Evolutionary conservation across 208 protist species (phyloP), one percentile per base, ranked within the genome.

Genomic region (Plasmodiophora brassicae): DNA sequence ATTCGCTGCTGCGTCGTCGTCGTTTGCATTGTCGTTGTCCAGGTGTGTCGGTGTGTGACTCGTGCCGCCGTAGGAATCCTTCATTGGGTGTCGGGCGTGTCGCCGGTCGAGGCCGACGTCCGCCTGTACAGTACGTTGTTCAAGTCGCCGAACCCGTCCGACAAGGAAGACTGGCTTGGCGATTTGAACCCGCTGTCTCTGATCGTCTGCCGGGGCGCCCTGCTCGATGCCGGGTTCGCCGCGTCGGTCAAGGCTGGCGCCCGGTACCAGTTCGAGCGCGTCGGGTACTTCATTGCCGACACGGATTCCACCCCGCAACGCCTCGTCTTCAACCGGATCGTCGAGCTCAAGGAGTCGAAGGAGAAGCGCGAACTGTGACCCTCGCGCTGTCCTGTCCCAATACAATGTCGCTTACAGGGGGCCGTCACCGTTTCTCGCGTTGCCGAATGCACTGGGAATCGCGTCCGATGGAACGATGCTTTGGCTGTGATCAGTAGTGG

Each of bases 181-280:
- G 86, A 94, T 28, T 32, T 96, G 20, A 97, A 97, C 87, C 89
- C 92, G 32, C 86, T 96, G 28, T 95, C 93, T 0, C 57, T 90
- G 22, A 22, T 32, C 8, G 36, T 92, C 0, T 88, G 90, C 50
- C 0, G 22, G n/a, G 91, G 88, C 25, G 94, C 91, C 22, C 71
- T 90, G 36, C 72, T 87, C 20, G 92, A 95, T 78, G 25, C 41
- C 25, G n/a, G n/a, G n/a, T 83, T 85, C 32, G n/a, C 95, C 0
- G 25, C 39, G 0, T 87, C 32, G 0, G 87, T 84, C 43, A 90
- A 50, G 54, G 39, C 41, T 28, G 90, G 87, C 44, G 92, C 92
- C 35, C 39, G 87, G 1, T 95, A 95, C 89, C 96, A 97, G 91
- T 97, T 97, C 88, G 96, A 98, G 91, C 92, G 96, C 71, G 50